Evolutionary conservation across 2,329 filamentous ascomycete genomes (phyloP).

Genomic region (Penicillium vulpinum): DNA sequence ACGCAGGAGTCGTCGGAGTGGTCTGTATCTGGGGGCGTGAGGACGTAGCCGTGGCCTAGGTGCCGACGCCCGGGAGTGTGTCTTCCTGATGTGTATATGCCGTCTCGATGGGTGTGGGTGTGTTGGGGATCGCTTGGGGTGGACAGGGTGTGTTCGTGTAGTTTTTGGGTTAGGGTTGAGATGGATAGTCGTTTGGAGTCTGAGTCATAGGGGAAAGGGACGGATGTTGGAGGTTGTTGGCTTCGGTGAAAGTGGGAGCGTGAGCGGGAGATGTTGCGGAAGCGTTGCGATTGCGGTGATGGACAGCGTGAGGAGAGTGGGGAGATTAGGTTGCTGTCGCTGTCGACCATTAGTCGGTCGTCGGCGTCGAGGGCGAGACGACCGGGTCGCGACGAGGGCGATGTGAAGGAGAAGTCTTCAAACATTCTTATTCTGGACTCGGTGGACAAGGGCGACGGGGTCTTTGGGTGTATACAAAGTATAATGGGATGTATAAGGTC

Average conservation of each 20-base stretch:
- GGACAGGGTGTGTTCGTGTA: conserved; percentile 43
- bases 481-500: not conserved
- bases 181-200: conserved; percentile 41
- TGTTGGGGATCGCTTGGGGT: no score
- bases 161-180: conserved; percentile 40
- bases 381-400: conserved; percentile 1
- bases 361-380: conserved; percentile 6
- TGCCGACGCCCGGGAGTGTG: conserved; percentile 9
- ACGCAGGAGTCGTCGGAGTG: conserved; percentile 36
- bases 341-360: conserved; percentile 7
- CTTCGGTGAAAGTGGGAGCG: conserved; percentile 37
- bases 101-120: no score
- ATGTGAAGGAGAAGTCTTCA: conserved; percentile 11
- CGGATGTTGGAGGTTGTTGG: conserved; percentile 45
- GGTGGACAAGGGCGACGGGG: not conserved
- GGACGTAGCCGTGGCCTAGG: conserved; percentile 26
- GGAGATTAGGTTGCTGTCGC: conserved; percentile 27
- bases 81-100: no score
- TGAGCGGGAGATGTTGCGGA: conserved; percentile 32
- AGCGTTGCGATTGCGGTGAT: conserved; percentile 41
- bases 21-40: conserved; percentile 42
- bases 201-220: conserved; percentile 41
- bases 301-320: conserved; percentile 46
- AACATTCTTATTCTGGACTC: not conserved
- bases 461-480: not conserved